These are phyloP conservation scores for Fusarium continuum DNA, from an alignment of 2,329 filamentous ascomycete species.

Conservation along the genomic window DNA sequence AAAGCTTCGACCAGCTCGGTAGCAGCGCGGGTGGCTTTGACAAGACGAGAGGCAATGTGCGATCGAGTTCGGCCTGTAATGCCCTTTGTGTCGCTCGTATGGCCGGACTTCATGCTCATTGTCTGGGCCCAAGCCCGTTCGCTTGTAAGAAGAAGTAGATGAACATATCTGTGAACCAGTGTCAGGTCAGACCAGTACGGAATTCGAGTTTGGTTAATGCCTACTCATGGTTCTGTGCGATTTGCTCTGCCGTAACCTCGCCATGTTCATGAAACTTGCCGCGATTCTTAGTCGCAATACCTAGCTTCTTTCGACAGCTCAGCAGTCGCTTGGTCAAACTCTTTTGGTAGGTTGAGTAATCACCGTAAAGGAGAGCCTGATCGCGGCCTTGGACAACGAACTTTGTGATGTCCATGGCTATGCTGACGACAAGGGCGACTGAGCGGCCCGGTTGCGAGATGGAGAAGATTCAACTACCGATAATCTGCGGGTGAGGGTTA, in stretches of 20 bases:
- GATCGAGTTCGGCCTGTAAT: constrained; percentile 82
- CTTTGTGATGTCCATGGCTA: constrained; percentile 85
- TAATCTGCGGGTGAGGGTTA: background rate
- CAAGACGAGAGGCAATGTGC: constrained; percentile 87
- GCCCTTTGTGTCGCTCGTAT: constrained; percentile 80
- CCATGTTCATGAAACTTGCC: constrained; percentile 82
- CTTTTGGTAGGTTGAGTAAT: constrained; percentile 85
- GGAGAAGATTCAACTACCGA: background rate
- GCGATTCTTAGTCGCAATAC: constrained; percentile 82
- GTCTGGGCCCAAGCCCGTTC: constrained; percentile 96
- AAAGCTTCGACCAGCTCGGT: constrained; percentile 73
- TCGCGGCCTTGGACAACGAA: constrained; percentile 83
- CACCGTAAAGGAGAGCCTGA: constrained; percentile 84
- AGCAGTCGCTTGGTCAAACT: constrained; percentile 84
- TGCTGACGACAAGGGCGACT: background rate
- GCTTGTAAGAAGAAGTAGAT: constrained; percentile 83
- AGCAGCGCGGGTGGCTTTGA: constrained; percentile 79
- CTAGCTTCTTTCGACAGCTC: constrained; percentile 84
- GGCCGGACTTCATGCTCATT: constrained; percentile 89
- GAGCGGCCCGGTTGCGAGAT: background rate
- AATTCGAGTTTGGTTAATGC: constrained; percentile 38
- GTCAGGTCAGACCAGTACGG: constrained; percentile 26
- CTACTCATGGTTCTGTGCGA: constrained; percentile 80
- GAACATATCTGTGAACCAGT: constrained; percentile 67
- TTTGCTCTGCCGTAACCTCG: constrained; percentile 76